A percentile compares a stretch with the other conserved stretches of the same genome.
These are phyloP conservation scores for Pseudogymnoascus sp. DNA, from an alignment of 2,329 filamentous ascomycete genomes.

Conservation along the genomic window DNA sequence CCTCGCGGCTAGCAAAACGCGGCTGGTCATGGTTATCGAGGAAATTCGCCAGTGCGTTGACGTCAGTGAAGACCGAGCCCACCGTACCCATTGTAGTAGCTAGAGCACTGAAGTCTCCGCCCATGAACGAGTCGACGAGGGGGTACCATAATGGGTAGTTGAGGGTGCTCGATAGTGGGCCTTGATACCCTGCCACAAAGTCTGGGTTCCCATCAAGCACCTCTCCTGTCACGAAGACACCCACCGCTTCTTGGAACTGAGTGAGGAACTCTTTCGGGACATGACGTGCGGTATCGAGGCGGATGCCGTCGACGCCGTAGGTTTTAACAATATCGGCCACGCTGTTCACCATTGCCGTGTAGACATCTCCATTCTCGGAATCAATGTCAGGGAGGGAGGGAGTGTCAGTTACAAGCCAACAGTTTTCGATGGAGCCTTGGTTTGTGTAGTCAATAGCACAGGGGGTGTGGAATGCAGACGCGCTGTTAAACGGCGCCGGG, in stretches of 20 bases:
- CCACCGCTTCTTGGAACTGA: slow-evolving; percentile 42
- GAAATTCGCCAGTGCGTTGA: slow-evolving; percentile 29
- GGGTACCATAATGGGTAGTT: slow-evolving; percentile 29
- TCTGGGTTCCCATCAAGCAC: slow-evolving; percentile 45
- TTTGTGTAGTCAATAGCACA: slow-evolving; percentile 50
- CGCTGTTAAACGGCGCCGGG: slow-evolving; percentile 43
- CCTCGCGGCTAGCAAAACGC: slow-evolving; percentile 28
- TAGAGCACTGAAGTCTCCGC: neutral
- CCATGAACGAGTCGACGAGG: slow-evolving; percentile 33
- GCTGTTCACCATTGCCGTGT: slow-evolving; percentile 33
- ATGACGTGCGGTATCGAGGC: slow-evolving; percentile 40
- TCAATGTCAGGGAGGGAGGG: slow-evolving; percentile 39
- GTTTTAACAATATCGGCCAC: slow-evolving; percentile 33
- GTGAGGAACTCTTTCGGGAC: slow-evolving; percentile 45
- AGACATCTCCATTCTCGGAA: slow-evolving; percentile 35
- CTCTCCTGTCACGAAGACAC: slow-evolving; percentile 54
- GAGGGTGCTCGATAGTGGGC: slow-evolving; percentile 16
- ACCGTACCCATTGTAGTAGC: slow-evolving; percentile 26
- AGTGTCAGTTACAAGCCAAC: slow-evolving; percentile 43
- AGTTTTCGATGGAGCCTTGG: slow-evolving; percentile 30
- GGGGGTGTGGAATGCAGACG: slow-evolving; percentile 51
- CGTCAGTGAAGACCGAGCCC: neutral
- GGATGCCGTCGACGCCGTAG: slow-evolving; percentile 40
- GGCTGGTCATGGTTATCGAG: slow-evolving; percentile 37
- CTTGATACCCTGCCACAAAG: slow-evolving; percentile 44